Evolutionary conservation across 2,329 filamentous ascomycete species (phyloP), one percentile per base, ranked within the genome.

Genomic region (Sclerotinia spermophila): DNA sequence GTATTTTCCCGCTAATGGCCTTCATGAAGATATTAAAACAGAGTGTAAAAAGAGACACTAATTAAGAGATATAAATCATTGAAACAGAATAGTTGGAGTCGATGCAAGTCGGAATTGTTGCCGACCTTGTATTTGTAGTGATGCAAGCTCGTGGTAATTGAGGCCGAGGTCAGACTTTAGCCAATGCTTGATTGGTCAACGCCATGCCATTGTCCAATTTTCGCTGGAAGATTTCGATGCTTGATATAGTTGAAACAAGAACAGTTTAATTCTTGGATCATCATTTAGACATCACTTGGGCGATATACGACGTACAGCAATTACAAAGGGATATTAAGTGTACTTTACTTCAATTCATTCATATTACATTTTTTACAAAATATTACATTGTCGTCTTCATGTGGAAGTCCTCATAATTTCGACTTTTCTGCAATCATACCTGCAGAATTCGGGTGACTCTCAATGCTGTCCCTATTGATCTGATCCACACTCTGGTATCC

Each of bases 401-500:
- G 21, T n/a, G 19, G 35, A 62, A 5, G 60, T 15, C 24, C 17
- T 68, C 33, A 68, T 68, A 75, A 55, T 72, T 76, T 79, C 13
- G 76, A 76, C 69, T 78, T 81, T 61, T 82, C 78, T 2, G 78
- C 77, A 67, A 81, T 79, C 68, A 83, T 78, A 6, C 78, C 77
- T 59, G 82, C 81, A 5, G 79, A 80, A 73, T 79, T 84, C 0
- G 82, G 82, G 44, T 82, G 79, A 27, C 81, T 83, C 67, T 84
- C 82, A 73, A 81, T 71, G 64, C 69, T 71, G 13, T 79, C 79
- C 40, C 81, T 79, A 61, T 85, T 82, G 70, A 90, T 86, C 69
- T 87, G 83, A 2, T 81, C 80, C 3, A 89, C 78, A 53, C 81
- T 83, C 62, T 84, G 83, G 72, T 85, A 86, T 0, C 88, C 87